phyloP scores from a whole-genome alignment of 192 early-diverging fungal species.

The Mortierella hygrophila region DNA sequence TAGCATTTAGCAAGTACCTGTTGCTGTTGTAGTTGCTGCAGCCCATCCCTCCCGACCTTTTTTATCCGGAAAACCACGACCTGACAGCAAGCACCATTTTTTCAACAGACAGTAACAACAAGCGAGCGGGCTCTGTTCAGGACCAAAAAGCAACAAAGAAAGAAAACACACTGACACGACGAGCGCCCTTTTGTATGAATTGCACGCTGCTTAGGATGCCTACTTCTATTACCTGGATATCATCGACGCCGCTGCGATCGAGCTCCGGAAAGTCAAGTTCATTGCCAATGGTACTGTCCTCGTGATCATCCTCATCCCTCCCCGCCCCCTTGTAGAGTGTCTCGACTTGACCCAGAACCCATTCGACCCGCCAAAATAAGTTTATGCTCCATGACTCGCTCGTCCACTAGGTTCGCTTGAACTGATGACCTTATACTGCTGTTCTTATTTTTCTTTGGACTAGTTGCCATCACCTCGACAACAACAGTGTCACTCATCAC shows the following conservation, averaged over 20 bases:
- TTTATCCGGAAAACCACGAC: constrained; percentile 6
- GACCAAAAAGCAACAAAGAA: background rate
- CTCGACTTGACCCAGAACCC: background rate
- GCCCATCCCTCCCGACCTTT: background rate
- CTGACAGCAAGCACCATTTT: background rate
- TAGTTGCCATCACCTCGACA: constrained; percentile 56
- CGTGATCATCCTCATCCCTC: background rate
- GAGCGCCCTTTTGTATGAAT: too few relatives aligned
- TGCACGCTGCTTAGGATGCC: constrained; percentile 60
- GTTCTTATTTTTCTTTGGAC: constrained; percentile 1
- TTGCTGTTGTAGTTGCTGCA: background rate
- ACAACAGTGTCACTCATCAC: constrained; percentile 55
- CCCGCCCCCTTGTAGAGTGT: constrained; percentile 2
- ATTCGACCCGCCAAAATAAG: background rate
- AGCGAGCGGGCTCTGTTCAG: background rate
- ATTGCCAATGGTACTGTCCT: constrained; percentile 67
- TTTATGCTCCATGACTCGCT: background rate
- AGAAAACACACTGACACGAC: background rate
- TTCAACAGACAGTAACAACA: background rate
- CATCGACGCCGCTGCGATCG: constrained; percentile 57
- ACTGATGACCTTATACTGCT: constrained; percentile 20
- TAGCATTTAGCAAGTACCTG: background rate
- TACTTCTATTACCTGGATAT: constrained; percentile 62
- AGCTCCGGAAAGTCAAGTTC: constrained; percentile 67
- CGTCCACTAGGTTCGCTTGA: background rate